These are phyloP conservation scores for Phytophthora uliginosa DNA, from an alignment of 352 stramenopile genomes.

Conservation along the genomic window DNA sequence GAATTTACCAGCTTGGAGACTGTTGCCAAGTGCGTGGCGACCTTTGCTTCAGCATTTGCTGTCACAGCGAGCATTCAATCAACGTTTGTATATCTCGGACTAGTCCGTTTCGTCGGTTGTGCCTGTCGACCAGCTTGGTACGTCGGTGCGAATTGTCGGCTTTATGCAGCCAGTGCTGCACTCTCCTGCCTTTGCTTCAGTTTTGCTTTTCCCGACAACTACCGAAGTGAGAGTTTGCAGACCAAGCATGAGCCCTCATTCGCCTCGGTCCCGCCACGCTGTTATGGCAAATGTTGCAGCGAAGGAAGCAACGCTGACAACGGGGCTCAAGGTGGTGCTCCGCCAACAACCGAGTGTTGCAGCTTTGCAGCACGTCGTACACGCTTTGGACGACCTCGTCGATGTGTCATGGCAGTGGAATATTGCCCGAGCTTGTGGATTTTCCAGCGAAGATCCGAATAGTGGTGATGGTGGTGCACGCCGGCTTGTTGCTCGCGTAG, in stretches of 20 bases:
- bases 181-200: neutral
- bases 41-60: neutral
- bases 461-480: constrained; percentile 17
- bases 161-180: constrained; percentile 12
- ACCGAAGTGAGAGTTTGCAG: neutral
- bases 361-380: constrained; percentile 37
- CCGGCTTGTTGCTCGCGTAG: constrained; percentile 30
- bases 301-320: constrained; percentile 28
- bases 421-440: constrained; percentile 36
- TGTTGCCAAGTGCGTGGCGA: constrained; percentile 2
- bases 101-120: constrained; percentile 32
- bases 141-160: neutral
- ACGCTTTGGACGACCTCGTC: constrained; percentile 32
- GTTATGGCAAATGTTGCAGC: constrained; percentile 3
- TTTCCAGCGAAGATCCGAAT: constrained; percentile 15
- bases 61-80: constrained; percentile 1
- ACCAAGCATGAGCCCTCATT: constrained; percentile 10
- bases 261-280: neutral
- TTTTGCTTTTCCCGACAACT: constrained; percentile 19
- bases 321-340: constrained; percentile 32
- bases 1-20: neutral
- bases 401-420: constrained; percentile 42
- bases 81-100: neutral
- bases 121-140: constrained; percentile 15
- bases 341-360: constrained; percentile 27